Conservation (phyloP, 768 basidiomycete species). For the Porpolomopsis calyptriformis region DNA sequence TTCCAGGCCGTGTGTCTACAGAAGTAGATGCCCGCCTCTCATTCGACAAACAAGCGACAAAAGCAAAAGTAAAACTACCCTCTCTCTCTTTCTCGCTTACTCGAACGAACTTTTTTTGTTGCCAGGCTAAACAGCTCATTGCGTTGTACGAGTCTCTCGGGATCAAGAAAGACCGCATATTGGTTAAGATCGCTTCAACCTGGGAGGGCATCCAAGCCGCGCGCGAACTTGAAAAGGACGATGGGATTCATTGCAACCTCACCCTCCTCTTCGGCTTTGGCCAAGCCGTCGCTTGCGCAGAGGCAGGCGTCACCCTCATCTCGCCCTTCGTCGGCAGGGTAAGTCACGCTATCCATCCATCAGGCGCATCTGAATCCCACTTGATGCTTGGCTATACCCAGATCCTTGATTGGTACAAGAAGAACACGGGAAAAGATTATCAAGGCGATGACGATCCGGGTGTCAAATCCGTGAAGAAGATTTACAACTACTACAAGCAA, state of each 20-base stretch:
- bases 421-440: slow-evolving; percentile 75
- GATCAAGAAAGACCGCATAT: slow-evolving; percentile 83
- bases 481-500: slow-evolving; percentile 99
- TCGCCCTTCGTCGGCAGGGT: slow-evolving; percentile 98
- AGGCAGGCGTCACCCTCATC: slow-evolving; percentile 96
- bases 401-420: slow-evolving; percentile 99
- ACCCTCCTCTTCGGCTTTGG: slow-evolving; percentile 98
- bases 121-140: slow-evolving; percentile 75
- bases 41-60: slow-evolving; percentile 89
- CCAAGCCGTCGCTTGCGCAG: slow-evolving; percentile 98
- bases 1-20: slow-evolving; percentile 97
- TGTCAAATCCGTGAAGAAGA: slow-evolving; percentile 89
- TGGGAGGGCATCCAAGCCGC: slow-evolving; percentile 99
- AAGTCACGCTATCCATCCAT: slow-evolving; percentile 24
- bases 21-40: slow-evolving; percentile 98
- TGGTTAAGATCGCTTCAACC: slow-evolving; percentile 99
- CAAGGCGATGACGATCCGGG: slow-evolving; percentile 90
- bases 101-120: slow-evolving; percentile 7
- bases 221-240: slow-evolving; percentile 84
- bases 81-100: slow-evolving; percentile 7
- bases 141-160: slow-evolving; percentile 91
- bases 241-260: slow-evolving; percentile 96
- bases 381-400: slow-evolving; percentile 16
- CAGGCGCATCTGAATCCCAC: slow-evolving; percentile 6
- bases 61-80: slow-evolving; percentile 52